Conservation (phyloP, 371 early-diverging fungal species). For the Rhizopus stolonifer region DNA sequence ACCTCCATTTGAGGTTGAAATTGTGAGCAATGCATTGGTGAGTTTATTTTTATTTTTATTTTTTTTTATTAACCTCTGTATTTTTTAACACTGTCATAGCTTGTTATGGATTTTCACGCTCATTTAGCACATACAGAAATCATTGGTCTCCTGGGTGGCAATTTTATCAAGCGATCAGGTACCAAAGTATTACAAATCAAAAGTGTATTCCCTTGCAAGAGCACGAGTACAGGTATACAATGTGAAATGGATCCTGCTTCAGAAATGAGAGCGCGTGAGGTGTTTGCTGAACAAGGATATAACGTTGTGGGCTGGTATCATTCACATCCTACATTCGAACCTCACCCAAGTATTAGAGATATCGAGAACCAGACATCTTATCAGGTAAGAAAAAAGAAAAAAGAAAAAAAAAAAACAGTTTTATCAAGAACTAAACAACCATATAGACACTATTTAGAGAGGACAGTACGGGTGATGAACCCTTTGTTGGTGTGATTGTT, state of each 20-base stretch:
- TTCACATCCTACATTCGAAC: slow-evolving; percentile 85
- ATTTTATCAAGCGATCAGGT: slow-evolving; percentile 44
- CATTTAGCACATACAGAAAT: slow-evolving; percentile 84
- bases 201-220: slow-evolving; percentile 64
- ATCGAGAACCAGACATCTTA: slow-evolving; percentile 82
- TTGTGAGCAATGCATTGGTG: slow-evolving; percentile 65
- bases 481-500: slow-evolving; percentile 83
- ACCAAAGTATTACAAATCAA: slow-evolving; percentile 51
- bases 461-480: slow-evolving; percentile 65
- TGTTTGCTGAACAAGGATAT: slow-evolving; percentile 67
- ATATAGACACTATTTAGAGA: slow-evolving; percentile 60
- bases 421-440: too few species aligned
- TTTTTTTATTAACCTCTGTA: too few species aligned
- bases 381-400: slow-evolving; percentile 55
- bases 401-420: too few species aligned
- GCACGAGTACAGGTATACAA: slow-evolving; percentile 72
- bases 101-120: slow-evolving; percentile 86
- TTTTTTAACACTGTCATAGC: slow-evolving; percentile 32
- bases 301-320: slow-evolving; percentile 93
- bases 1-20: slow-evolving; percentile 64
- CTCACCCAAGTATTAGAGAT: slow-evolving; percentile 81
- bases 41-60: neutral
- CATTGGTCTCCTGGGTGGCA: slow-evolving; percentile 84
- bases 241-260: slow-evolving; percentile 87
- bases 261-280: slow-evolving; percentile 73